Evolutionary conservation across 1,284 basidiomycete species (phyloP).

Genomic region (Irpex lacteus): DNA sequence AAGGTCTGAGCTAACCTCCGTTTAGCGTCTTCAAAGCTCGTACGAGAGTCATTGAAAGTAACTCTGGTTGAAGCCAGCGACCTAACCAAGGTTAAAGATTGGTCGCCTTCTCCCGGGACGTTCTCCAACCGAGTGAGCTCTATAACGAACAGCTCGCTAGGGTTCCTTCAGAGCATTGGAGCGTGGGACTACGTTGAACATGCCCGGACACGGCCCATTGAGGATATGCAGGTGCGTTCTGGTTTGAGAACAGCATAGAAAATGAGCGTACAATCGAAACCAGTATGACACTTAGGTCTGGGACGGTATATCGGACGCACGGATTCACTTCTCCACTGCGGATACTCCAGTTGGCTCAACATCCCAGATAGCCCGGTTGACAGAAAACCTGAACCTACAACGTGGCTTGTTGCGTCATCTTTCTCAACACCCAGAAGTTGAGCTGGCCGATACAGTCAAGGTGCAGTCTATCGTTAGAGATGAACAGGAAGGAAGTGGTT

Average conservation of each 20-base stretch:
- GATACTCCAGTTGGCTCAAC: constrained; percentile 36
- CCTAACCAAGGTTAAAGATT: constrained; percentile 64
- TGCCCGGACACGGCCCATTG: constrained; percentile 67
- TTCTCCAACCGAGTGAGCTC: constrained; percentile 92
- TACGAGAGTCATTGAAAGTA: constrained; percentile 53
- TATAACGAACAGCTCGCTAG: constrained; percentile 80
- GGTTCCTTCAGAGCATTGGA: constrained; percentile 75
- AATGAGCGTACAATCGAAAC: not conserved
- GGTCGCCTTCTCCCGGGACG: constrained; percentile 54
- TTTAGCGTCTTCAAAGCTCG: constrained; percentile 51
- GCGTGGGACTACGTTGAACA: constrained; percentile 79
- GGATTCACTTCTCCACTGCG: constrained; percentile 66
- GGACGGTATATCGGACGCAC: constrained; percentile 84
- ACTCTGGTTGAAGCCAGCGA: constrained; percentile 82
- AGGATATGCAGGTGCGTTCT: constrained; percentile 77
- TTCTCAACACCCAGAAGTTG: constrained; percentile 39
- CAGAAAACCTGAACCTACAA: constrained; percentile 91
- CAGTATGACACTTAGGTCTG: constrained; percentile 59
- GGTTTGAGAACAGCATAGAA: not conserved
- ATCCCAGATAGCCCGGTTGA: constrained; percentile 66
- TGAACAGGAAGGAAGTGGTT: constrained; percentile 46
- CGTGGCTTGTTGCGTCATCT: constrained; percentile 70
- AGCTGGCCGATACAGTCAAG: constrained; percentile 64
- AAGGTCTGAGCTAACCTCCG: constrained; percentile 6
- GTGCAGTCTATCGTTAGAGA: constrained; percentile 61